Conservation (phyloP, 2,329 filamentous ascomycete genomes). For the Paraphoma chrysanthemicola region DNA sequence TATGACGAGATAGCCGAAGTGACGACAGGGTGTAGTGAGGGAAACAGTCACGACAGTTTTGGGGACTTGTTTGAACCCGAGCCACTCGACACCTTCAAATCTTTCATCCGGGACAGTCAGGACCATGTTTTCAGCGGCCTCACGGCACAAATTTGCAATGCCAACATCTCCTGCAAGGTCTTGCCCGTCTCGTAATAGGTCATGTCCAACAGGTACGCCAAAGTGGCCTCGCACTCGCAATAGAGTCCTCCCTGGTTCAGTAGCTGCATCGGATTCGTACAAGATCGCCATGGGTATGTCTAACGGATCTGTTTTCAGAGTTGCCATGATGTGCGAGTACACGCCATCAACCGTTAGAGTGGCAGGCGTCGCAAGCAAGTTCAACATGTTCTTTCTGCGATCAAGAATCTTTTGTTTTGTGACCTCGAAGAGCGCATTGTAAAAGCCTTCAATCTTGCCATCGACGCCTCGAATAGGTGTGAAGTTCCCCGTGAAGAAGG, state of each 20-base stretch:
- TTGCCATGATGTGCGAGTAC: conserved; percentile 23
- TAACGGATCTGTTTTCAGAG: conserved; percentile 22
- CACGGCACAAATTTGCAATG: conserved; percentile 23
- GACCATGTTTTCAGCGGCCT: conserved; percentile 11
- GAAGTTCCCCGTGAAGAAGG: conserved; percentile 33
- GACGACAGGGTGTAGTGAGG: conserved; percentile 14
- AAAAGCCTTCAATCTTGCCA: conserved; percentile 28
- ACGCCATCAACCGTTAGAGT: conserved; percentile 13
- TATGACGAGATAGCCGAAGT: conserved; percentile 32
- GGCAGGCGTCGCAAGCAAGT: conserved; percentile 26
- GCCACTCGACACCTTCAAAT: conserved; percentile 27
- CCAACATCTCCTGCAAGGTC: conserved; percentile 18
- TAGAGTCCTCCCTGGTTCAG: conserved; percentile 1
- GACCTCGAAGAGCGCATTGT: conserved; percentile 35
- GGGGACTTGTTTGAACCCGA: conserved; percentile 24
- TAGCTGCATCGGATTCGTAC: conserved; percentile 18
- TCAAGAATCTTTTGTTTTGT: conserved; percentile 30
- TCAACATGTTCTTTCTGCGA: conserved; percentile 31
- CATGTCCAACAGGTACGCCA: conserved; percentile 30
- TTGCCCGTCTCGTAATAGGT: conserved; percentile 21
- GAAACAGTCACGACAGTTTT: conserved; percentile 31
- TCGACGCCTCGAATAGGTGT: conserved; percentile 23
- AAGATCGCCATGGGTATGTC: conserved; percentile 34
- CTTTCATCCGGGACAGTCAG: conserved; percentile 30
- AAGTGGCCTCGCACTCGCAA: conserved; percentile 28